Evolutionary conservation across 1,284 basidiomycete species (phyloP).

Genomic region (Apiotrichum laibachii): DNA sequence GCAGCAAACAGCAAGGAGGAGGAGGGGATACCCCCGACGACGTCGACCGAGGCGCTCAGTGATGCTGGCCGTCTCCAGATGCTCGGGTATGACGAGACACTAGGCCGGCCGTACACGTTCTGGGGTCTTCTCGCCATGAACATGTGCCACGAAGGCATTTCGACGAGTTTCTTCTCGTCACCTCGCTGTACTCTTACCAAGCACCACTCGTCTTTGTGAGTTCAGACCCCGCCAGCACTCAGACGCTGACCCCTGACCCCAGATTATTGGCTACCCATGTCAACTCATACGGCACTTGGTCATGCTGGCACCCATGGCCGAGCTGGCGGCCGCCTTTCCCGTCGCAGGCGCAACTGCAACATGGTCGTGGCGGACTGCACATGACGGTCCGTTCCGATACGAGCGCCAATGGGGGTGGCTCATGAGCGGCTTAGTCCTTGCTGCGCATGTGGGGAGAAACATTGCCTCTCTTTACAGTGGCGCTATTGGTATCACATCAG

Average conservation of each 20-base stretch:
- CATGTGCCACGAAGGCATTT: constrained; percentile 3
- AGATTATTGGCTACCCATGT: constrained; percentile 46
- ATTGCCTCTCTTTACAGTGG: constrained; percentile 13
- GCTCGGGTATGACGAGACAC: constrained; percentile 44
- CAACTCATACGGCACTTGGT: constrained; percentile 35
- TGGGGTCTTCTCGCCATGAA: constrained; percentile 40
- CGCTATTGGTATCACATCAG: neutral
- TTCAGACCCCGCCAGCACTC: too few species aligned
- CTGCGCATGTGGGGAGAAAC: constrained; percentile 43
- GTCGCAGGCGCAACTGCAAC: constrained; percentile 47
- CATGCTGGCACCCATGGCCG: constrained; percentile 41
- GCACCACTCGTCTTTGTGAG: constrained; percentile 14
- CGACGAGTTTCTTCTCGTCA: constrained; percentile 3
- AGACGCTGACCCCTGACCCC: too few species aligned
- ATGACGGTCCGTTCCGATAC: constrained; percentile 36
- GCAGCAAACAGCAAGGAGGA: too few species aligned
- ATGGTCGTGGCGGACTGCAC: constrained; percentile 46
- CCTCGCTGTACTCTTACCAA: neutral
- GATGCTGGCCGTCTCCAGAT: constrained; percentile 40
- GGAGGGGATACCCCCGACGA: too few species aligned
- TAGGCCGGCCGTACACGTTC: constrained; percentile 47
- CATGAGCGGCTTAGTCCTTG: constrained; percentile 44
- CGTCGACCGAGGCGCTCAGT: too few species aligned
- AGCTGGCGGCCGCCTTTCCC: constrained; percentile 46
- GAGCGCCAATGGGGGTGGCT: constrained; percentile 47